Conservation (phyloP, 495 filamentous ascomycete species). For the Parathielavia hyrcaniae region DNA sequence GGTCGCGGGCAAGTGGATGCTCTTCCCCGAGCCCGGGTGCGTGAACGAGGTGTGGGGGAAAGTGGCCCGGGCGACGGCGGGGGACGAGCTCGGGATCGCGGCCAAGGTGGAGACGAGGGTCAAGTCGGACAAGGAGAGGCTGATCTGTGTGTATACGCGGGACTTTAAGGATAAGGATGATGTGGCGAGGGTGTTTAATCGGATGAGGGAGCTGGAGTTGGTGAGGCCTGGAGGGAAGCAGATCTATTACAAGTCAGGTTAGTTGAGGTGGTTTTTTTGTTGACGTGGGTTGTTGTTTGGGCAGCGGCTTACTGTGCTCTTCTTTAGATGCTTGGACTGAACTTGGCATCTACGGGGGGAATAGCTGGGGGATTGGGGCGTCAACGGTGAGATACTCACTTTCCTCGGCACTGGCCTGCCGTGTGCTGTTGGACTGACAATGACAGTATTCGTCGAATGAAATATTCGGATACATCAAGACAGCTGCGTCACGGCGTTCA, state of each 20-base stretch:
- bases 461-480: slow-evolving; percentile 27
- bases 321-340: slow-evolving; percentile 63
- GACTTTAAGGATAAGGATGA: slow-evolving; percentile 65
- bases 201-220: slow-evolving; percentile 54
- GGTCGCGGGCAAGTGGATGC: slow-evolving; percentile 59
- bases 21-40: slow-evolving; percentile 54
- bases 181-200: slow-evolving; percentile 57
- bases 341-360: slow-evolving; percentile 58
- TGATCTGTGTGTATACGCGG: slow-evolving; percentile 72
- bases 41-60: slow-evolving; percentile 58
- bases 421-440: slow-evolving; percentile 3
- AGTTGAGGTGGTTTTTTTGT: slow-evolving; percentile 17
- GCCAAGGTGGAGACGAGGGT: slow-evolving; percentile 61
- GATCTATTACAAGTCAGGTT: slow-evolving; percentile 72
- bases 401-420: neutral
- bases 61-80: slow-evolving; percentile 56
- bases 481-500: neutral
- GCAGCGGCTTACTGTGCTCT: neutral
- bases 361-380: slow-evolving; percentile 61
- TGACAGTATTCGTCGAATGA: slow-evolving; percentile 41
- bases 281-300: slow-evolving; percentile 7
- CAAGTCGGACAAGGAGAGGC: slow-evolving; percentile 36
- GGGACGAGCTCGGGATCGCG: slow-evolving; percentile 57
- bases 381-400: slow-evolving; percentile 34
- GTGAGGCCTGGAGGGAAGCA: slow-evolving; percentile 42